Base-by-base conservation (phyloP, 192 early-diverging fungal genomes). In the Podila horticola region DNA sequence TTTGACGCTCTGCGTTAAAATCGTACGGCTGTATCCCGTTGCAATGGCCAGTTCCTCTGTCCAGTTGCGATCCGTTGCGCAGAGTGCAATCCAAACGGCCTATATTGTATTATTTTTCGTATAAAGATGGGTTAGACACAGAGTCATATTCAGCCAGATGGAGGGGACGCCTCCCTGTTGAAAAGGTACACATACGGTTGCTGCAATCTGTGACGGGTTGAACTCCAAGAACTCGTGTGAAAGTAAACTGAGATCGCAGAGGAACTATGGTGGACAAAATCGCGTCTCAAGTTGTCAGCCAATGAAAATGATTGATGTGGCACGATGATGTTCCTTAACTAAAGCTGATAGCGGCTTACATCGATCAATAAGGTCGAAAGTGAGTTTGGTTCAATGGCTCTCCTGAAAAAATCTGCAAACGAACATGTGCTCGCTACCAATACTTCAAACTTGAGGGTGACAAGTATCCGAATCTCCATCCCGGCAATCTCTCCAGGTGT, bases 381-480 rank as follows among this genome's bases (percentile, higher is more conserved):
- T 12, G 41, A 62, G n/a, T 67, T 11, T 3, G 55, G 48, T 17
- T 41, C 41, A 20, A 81, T 61, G 17, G 71, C 77, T n/a, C 71
- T 48, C 62, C 72, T 64, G 38, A 69, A 69, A 50, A 67, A 81
- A 15, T 81, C 77, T 28, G 71, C 58, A 55, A 81, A 81, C 19
- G 70, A 64, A 3, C 19, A 69, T 34, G 77, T 61, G n/a, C 66
- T 81, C 15, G 77, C 71, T 36, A 69, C 77, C 24, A 81, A 26
- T 5, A 81, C 50, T 36, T 81, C 77, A 69, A 81, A 81, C 28
- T 81, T 81, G 15, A 81, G 58, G 9, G 60, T 57, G 17, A 60
- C 62, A 10, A 81, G 62, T 17, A 81, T 81, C 0, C 60, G 41
- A 8, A 81, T 28, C 48, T 81, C 77, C 58, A 31, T 81, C 17